Percentiles rank a stretch among this genome's conserved stretches.
phyloP scores from a whole-genome alignment of 83 land plant genomes.

The Isoetes engelmannii region DNA sequence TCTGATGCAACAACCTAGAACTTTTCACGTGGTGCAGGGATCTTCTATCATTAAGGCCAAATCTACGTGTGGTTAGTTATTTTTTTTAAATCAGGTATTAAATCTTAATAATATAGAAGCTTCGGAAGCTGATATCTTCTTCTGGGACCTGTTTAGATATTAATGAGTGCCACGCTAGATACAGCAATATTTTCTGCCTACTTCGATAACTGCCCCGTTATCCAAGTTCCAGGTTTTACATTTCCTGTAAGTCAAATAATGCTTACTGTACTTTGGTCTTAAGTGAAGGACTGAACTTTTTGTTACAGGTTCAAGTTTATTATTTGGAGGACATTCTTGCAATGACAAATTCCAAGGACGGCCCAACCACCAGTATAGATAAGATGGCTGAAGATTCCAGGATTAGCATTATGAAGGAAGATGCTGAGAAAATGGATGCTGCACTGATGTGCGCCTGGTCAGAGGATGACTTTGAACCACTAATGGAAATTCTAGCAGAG shows the following conservation, averaged over 20 bases:
- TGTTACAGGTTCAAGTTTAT: conserved; percentile 61
- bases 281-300: background rate
- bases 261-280: too few relatives aligned
- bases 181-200: conserved; percentile 81
- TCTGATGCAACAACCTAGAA: too few relatives aligned
- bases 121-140: background rate
- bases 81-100: background rate
- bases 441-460: conserved; percentile 67
- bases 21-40: conserved; percentile 49
- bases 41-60: conserved; percentile 58
- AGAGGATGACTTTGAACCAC: conserved; percentile 72
- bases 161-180: conserved; percentile 99
- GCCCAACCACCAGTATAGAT: conserved; percentile 15
- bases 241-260: conserved; percentile 58
- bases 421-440: conserved; percentile 63
- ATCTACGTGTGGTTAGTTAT: conserved; percentile 72
- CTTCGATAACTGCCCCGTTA: conserved; percentile 79
- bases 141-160: conserved; percentile 41
- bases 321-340: conserved; percentile 91
- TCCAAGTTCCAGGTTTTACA: conserved; percentile 89
- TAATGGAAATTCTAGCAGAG: conserved; percentile 53
- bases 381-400: conserved; percentile 27
- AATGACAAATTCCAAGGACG: conserved; percentile 15
- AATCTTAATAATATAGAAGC: too few relatives aligned
- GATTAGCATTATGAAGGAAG: conserved; percentile 42